Conservation (phyloP, 75 land plant species). For the Pinus taeda region DNA sequence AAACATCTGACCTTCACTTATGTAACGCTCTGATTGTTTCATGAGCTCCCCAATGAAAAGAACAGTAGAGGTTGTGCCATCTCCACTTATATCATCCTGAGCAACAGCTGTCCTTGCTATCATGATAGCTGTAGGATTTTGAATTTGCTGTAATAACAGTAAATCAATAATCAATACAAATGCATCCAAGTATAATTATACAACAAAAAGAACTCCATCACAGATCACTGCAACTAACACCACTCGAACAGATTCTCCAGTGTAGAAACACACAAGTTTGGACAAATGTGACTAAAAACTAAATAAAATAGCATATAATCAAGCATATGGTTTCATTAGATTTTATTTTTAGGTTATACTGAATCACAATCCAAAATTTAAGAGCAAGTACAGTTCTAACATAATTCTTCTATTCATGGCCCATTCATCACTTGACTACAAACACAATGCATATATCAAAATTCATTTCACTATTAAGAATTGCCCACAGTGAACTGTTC, state of each 20-base stretch:
- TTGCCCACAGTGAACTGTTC: no score
- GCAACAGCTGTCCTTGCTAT: conserved; percentile 99
- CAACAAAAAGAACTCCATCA: not conserved
- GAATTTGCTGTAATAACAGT: conserved; percentile 75
- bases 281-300: not conserved
- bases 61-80: conserved; percentile 98
- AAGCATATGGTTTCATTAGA: not conserved
- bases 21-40: conserved; percentile 97
- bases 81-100: conserved; percentile 97
- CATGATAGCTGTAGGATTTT: conserved; percentile 98
- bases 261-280: not conserved
- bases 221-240: not conserved
- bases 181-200: not conserved
- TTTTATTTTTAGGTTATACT: not conserved
- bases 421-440: no score
- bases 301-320: not conserved
- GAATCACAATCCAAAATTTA: no score
- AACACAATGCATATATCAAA: no score
- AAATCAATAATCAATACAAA: not conserved
- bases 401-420: no score
- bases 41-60: conserved; percentile 97
- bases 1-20: conserved; percentile 72
- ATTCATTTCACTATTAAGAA: no score
- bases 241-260: no score
- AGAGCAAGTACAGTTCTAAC: no score